A percentile compares a stretch with the other conserved stretches of the same genome.
These are phyloP conservation scores for Pseudogymnoascus sp. DNA, from an alignment of 2,329 filamentous ascomycete genomes.

Conservation along the genomic window DNA sequence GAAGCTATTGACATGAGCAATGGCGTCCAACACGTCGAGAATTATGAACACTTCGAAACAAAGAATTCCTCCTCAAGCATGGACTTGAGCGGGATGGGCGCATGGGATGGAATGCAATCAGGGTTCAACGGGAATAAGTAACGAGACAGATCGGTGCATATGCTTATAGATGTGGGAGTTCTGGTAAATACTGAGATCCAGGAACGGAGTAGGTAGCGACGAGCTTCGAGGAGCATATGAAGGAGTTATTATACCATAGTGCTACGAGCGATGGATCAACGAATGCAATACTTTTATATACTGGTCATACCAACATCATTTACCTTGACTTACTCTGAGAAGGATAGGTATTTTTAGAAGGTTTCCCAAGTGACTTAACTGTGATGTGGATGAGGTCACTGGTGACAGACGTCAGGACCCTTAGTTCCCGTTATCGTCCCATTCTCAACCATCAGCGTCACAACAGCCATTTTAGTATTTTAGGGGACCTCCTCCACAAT, in stretches of 20 bases:
- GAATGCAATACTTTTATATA: background rate
- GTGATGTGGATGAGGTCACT: slow-evolving; percentile 6
- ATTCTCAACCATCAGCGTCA: background rate
- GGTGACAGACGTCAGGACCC: slow-evolving; percentile 5
- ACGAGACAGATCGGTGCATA: background rate
- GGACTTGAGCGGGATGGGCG: slow-evolving; percentile 7
- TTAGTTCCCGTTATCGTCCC: slow-evolving; percentile 4
- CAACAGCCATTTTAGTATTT: slow-evolving; percentile 6
- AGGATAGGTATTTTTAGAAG: background rate
- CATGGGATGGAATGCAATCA: background rate
- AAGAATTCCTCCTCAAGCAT: slow-evolving; percentile 4
- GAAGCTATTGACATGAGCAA: background rate
- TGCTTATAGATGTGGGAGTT: slow-evolving; percentile 1
- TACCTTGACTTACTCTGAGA: background rate
- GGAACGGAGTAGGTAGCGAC: background rate
- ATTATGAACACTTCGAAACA: slow-evolving; percentile 2
- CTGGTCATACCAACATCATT: background rate
- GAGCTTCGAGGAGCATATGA: background rate
- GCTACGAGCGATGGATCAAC: background rate
- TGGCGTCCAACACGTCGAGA: slow-evolving; percentile 8
- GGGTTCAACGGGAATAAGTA: slow-evolving; percentile 1
- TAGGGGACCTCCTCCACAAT: background rate
- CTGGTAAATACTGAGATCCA: background rate
- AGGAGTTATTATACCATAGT: slow-evolving; percentile 7
- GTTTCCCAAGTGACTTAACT: background rate